A percentile compares a stretch with the other conserved stretches of the same genome.
phyloP scores from a whole-genome alignment of 2,329 filamentous ascomycete genomes.

The Alternaria hordeiaustralica region DNA sequence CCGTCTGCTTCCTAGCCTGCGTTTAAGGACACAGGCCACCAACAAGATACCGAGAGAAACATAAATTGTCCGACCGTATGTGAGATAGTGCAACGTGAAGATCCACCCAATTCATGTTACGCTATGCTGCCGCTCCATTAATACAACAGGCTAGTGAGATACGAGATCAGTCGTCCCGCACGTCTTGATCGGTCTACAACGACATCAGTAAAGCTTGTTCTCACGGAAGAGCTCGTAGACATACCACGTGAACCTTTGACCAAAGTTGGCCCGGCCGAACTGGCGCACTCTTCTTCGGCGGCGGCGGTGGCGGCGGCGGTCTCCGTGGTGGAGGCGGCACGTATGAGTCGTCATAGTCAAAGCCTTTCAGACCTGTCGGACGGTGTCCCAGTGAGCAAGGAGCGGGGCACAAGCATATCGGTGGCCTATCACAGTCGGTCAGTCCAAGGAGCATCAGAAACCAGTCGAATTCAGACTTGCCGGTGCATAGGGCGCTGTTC shows the following conservation, averaged over 20 bases:
- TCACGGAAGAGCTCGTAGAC: background rate
- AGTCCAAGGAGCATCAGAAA: background rate
- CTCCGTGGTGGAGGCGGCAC: background rate
- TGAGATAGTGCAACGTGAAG: too few relatives aligned
- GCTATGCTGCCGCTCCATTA: too few relatives aligned
- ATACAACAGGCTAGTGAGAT: too few relatives aligned
- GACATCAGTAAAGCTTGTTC: background rate
- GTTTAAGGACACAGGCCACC: too few relatives aligned
- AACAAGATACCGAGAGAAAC: too few relatives aligned
- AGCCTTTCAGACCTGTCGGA: background rate
- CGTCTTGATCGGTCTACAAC: background rate
- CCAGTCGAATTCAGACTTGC: background rate
- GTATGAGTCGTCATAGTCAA: background rate
- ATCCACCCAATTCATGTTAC: too few relatives aligned
- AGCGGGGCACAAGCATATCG: background rate
- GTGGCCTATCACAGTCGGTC: background rate
- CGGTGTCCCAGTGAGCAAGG: background rate
- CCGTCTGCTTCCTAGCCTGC: too few relatives aligned
- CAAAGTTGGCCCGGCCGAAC: background rate
- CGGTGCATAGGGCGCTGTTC: background rate
- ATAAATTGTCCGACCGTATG: too few relatives aligned
- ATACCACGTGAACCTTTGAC: background rate
- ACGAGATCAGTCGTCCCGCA: too few relatives aligned
- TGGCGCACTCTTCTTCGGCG: background rate
- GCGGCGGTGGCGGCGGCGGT: too few relatives aligned